These are phyloP conservation scores for Myochromella boudieri DNA, from an alignment of 768 basidiomycete genomes.

Conservation along the genomic window DNA sequence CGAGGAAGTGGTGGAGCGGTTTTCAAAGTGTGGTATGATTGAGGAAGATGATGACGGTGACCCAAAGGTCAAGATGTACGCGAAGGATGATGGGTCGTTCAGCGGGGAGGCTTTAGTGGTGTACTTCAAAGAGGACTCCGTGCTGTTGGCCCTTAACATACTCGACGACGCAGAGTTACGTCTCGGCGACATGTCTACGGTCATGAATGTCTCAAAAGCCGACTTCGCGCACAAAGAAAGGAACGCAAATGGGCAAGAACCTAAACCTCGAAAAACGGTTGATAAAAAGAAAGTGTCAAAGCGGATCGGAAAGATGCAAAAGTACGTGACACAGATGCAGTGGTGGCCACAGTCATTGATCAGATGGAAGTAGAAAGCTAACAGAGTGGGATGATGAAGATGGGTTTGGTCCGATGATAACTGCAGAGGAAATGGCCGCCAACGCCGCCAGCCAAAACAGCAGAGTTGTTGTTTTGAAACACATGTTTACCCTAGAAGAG, in stretches of 20 bases:
- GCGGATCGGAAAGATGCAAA: slow-evolving; percentile 85
- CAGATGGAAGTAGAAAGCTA: slow-evolving; percentile 64
- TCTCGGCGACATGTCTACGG: slow-evolving; percentile 70
- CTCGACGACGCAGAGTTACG: slow-evolving; percentile 92
- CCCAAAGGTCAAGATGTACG: slow-evolving; percentile 95
- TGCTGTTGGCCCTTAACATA: slow-evolving; percentile 76
- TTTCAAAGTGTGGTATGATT: slow-evolving; percentile 88
- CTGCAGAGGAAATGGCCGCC: slow-evolving; percentile 47
- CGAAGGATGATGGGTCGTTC: slow-evolving; percentile 81
- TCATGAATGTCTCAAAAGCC: slow-evolving; percentile 75
- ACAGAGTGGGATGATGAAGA: slow-evolving; percentile 95
- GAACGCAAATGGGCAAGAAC: slow-evolving; percentile 38
- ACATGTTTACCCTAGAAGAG: slow-evolving; percentile 90
- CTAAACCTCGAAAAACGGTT: slow-evolving; percentile 58
- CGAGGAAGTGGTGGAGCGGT: slow-evolving; percentile 81
- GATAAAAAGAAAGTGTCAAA: slow-evolving; percentile 78
- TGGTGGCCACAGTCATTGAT: background rate
- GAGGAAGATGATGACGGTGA: slow-evolving; percentile 91
- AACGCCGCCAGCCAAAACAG: slow-evolving; percentile 50
- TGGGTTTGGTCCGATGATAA: slow-evolving; percentile 75
- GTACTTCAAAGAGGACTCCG: slow-evolving; percentile 97
- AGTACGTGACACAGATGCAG: slow-evolving; percentile 42
- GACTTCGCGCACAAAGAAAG: slow-evolving; percentile 73
- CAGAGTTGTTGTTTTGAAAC: slow-evolving; percentile 89
- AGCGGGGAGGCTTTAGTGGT: slow-evolving; percentile 95